These are phyloP conservation scores for Endogone sp. DNA, from an alignment of 192 early-diverging fungal species.

Conservation along the genomic window DNA sequence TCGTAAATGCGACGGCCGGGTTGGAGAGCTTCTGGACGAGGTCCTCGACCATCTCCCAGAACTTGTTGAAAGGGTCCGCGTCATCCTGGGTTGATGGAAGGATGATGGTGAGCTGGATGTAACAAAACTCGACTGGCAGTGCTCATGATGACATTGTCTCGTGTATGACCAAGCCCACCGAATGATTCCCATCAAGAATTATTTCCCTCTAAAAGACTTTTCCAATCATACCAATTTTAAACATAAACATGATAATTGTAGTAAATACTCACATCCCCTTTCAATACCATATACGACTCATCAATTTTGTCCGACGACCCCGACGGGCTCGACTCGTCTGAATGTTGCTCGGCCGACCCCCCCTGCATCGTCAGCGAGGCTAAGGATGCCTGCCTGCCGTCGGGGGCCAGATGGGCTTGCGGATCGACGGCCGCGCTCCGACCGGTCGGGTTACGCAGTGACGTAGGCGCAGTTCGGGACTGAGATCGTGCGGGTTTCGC, in stretches of 20 bases:
- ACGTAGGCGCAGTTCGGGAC: conserved; percentile 2
- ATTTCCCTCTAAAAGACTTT: no score
- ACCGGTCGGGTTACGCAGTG: no score
- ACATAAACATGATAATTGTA: no score
- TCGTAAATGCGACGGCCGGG: conserved; percentile 55
- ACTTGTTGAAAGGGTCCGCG: conserved; percentile 83
- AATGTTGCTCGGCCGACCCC: background rate
- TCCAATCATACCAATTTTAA: background rate
- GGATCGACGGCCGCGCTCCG: no score
- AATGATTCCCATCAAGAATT: no score
- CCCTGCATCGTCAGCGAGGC: background rate
- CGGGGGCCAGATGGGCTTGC: no score
- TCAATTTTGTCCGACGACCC: conserved; percentile 9
- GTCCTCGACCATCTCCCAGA: conserved; percentile 73
- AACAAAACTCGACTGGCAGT: no score
- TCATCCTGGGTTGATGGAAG: conserved; percentile 42
- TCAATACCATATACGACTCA: conserved; percentile 17
- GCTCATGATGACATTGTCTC: no score
- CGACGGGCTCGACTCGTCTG: background rate
- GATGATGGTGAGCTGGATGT: background rate
- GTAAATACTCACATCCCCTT: conserved; percentile 4
- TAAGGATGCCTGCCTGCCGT: background rate
- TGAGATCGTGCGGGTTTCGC: conserved; percentile 13
- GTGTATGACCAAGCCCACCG: no score
- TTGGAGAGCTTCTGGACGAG: conserved; percentile 69